phyloP scores from a whole-genome alignment of 108 stramenopile species.

The Discostella pseudostelligera region DNA sequence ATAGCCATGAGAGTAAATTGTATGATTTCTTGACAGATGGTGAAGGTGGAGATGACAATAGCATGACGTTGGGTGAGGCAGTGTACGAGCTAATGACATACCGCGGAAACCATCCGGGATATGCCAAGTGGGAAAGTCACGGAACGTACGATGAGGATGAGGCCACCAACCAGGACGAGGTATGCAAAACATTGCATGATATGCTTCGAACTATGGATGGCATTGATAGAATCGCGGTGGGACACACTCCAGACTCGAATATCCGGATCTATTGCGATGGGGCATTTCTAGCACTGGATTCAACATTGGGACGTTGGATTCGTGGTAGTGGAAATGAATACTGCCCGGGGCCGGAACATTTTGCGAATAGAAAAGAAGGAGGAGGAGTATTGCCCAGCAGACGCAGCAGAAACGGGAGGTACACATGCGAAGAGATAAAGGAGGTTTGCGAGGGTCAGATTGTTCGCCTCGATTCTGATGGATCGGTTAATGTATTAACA shows the following conservation, averaged over 20 bases:
- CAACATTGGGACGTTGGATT: constrained; percentile 61
- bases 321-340: constrained; percentile 60
- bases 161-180: constrained; percentile 19
- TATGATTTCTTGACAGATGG: constrained; percentile 40
- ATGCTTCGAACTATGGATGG: constrained; percentile 39
- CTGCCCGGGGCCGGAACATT: constrained; percentile 53
- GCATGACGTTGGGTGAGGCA: constrained; percentile 27
- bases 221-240: constrained; percentile 54
- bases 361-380: constrained; percentile 15
- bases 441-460: constrained; percentile 37
- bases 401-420: constrained; percentile 39
- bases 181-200: constrained; percentile 21
- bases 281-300: constrained; percentile 58
- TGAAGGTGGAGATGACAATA: not conserved
- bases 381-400: constrained; percentile 14
- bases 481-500: constrained; percentile 33
- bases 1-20: constrained; percentile 40
- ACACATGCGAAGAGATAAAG: constrained; percentile 35
- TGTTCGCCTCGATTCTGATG: constrained; percentile 42
- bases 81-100: constrained; percentile 58
- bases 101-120: constrained; percentile 64
- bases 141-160: constrained; percentile 29
- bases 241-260: constrained; percentile 55
- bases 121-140: constrained; percentile 39
- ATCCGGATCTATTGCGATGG: constrained; percentile 48